phyloP scores from a whole-genome alignment of 1,139 yeast genomes.

The Neolecta irregularis region DNA sequence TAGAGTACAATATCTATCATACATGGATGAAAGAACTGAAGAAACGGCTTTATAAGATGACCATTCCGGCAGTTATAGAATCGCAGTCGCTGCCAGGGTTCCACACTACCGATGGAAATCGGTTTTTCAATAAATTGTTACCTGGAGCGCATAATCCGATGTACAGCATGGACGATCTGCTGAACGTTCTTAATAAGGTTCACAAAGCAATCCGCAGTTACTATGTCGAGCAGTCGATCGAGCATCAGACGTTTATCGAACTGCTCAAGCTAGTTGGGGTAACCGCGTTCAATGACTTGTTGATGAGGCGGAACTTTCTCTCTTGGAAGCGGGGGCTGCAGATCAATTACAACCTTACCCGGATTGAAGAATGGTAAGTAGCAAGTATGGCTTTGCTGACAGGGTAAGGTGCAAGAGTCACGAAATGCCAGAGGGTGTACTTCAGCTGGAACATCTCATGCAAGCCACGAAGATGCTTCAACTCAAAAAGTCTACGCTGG shows the following conservation, averaged over 20 bases:
- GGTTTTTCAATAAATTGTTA: constrained; percentile 73
- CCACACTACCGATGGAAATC: constrained; percentile 73
- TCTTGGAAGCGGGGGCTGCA: constrained; percentile 98
- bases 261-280: constrained; percentile 81
- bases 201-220: constrained; percentile 91
- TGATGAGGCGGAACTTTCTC: constrained; percentile 86
- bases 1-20: constrained; percentile 86
- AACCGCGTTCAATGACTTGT: constrained; percentile 83
- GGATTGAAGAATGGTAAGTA: constrained; percentile 77
- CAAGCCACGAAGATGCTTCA: constrained; percentile 92
- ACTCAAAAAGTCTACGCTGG: constrained; percentile 53
- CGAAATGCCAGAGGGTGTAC: constrained; percentile 80
- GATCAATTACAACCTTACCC: constrained; percentile 86
- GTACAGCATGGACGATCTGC: constrained; percentile 87
- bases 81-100: constrained; percentile 95
- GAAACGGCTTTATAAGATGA: constrained; percentile 78
- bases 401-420: constrained; percentile 55
- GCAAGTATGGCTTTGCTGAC: neutral
- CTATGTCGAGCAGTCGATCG: constrained; percentile 70
- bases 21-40: constrained; percentile 97
- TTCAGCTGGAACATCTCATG: constrained; percentile 70
- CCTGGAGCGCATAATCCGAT: constrained; percentile 40
- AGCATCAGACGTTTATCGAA: constrained; percentile 74
- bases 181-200: constrained; percentile 77
- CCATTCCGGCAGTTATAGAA: constrained; percentile 81